Conservation (phyloP, 768 basidiomycete species). For the Kondoa subrosea region DNA sequence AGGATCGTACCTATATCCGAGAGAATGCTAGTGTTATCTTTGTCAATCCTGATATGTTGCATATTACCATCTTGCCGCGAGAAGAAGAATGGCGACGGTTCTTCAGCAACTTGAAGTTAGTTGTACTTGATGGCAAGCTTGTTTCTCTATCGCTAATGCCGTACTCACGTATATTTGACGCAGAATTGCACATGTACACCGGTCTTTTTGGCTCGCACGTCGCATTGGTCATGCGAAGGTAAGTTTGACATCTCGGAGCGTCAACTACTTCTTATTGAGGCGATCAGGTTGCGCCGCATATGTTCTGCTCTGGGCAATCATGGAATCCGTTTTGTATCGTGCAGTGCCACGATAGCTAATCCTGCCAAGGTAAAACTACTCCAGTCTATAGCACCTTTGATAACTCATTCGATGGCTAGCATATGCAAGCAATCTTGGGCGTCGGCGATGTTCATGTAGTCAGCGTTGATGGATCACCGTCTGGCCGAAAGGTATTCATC, state of each 20-base stretch:
- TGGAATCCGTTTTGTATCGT: slow-evolving; percentile 48
- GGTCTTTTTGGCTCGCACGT: slow-evolving; percentile 70
- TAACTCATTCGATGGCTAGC: too few species aligned
- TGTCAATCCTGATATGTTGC: slow-evolving; percentile 80
- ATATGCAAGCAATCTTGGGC: slow-evolving; percentile 63
- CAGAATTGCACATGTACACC: slow-evolving; percentile 75
- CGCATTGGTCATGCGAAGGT: slow-evolving; percentile 58
- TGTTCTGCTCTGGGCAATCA: slow-evolving; percentile 26
- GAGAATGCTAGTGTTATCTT: slow-evolving; percentile 50
- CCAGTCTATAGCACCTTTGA: too few species aligned
- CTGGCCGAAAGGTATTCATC: slow-evolving; percentile 43
- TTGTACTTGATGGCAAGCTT: slow-evolving; percentile 41
- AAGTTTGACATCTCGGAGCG: slow-evolving; percentile 48
- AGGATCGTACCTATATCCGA: slow-evolving; percentile 50
- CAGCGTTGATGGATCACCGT: slow-evolving; percentile 64
- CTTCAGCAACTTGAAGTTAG: slow-evolving; percentile 54
- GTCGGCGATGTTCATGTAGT: slow-evolving; percentile 52
- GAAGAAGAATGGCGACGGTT: slow-evolving; percentile 78
- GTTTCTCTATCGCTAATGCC: neutral
- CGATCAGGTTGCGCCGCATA: slow-evolving; percentile 20
- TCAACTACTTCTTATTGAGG: neutral
- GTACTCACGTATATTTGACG: slow-evolving; percentile 26
- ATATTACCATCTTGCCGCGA: slow-evolving; percentile 64
- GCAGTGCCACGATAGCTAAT: slow-evolving; percentile 70
- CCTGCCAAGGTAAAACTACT: slow-evolving; percentile 35